phyloP scores from a whole-genome alignment of 208 protist genomes.

The Dictyostelium gargantuum region DNA sequence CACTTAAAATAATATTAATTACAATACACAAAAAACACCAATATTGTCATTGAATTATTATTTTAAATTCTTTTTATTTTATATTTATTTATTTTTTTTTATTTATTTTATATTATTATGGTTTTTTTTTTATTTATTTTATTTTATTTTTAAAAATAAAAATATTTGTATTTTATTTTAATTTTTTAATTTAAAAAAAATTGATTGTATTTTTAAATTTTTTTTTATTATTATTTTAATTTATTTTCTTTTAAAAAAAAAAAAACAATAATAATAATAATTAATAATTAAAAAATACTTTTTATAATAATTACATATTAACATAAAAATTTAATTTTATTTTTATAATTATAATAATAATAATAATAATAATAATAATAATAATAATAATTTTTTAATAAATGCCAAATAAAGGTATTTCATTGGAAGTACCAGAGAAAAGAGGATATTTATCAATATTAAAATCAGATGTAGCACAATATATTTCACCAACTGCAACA shows the following conservation, averaged over 20 bases:
- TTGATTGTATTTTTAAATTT: not conserved
- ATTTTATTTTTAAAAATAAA: not conserved
- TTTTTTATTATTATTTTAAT: not conserved
- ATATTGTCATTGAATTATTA: not conserved
- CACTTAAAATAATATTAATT: not conserved
- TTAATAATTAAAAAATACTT: too few relatives aligned
- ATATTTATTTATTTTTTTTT: not conserved
- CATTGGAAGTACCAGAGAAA: conserved; percentile 49
- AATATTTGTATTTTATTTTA: not conserved
- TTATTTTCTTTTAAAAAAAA: not conserved
- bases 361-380: not conserved
- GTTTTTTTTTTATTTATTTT: too few relatives aligned
- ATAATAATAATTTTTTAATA: too few relatives aligned
- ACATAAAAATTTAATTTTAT: not conserved
- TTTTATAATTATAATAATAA: not conserved
- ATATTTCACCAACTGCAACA: not conserved
- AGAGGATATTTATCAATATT: conserved; percentile 38
- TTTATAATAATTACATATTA: too few relatives aligned
- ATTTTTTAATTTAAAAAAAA: not conserved
- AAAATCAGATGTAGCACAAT: not conserved
- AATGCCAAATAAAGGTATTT: not conserved
- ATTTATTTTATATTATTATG: not conserved
- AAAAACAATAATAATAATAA: too few relatives aligned
- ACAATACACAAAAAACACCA: not conserved
- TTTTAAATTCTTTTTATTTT: not conserved